Conservation (phyloP, 306 rosid species). For the Ceratonia siliqua region DNA sequence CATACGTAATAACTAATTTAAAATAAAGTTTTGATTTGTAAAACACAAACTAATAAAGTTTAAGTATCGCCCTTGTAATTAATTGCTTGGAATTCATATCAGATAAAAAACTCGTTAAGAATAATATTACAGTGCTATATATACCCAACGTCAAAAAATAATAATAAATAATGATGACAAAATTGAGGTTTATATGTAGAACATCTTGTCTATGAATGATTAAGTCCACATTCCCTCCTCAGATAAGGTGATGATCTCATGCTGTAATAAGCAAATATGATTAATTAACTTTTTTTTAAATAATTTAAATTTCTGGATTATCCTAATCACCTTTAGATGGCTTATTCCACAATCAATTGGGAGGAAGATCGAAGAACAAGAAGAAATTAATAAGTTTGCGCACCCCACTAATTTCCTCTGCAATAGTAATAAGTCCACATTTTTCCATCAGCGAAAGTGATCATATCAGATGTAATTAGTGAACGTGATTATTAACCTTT, state of each 20-base stretch:
- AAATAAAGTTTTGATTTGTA: not conserved
- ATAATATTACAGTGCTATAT: not conserved
- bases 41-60: not conserved
- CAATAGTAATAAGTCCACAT: too few relatives aligned
- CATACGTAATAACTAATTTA: not conserved
- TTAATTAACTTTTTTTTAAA: not conserved
- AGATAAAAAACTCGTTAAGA: not conserved
- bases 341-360: too few relatives aligned
- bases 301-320: not conserved
- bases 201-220: not conserved
- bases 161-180: not conserved
- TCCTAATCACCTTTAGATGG: not conserved
- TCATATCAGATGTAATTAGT: too few relatives aligned
- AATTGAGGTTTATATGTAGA: not conserved
- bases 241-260: not conserved
- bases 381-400: too few relatives aligned
- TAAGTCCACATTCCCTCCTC: not conserved
- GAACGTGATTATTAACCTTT: too few relatives aligned
- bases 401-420: too few relatives aligned
- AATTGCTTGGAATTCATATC: not conserved
- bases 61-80: not conserved
- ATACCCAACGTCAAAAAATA: not conserved
- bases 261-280: not conserved
- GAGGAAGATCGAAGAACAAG: too few relatives aligned
- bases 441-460: too few relatives aligned